phyloP scores from a whole-genome alignment of 1,284 basidiomycete species.

The Ustilago crameri region DNA sequence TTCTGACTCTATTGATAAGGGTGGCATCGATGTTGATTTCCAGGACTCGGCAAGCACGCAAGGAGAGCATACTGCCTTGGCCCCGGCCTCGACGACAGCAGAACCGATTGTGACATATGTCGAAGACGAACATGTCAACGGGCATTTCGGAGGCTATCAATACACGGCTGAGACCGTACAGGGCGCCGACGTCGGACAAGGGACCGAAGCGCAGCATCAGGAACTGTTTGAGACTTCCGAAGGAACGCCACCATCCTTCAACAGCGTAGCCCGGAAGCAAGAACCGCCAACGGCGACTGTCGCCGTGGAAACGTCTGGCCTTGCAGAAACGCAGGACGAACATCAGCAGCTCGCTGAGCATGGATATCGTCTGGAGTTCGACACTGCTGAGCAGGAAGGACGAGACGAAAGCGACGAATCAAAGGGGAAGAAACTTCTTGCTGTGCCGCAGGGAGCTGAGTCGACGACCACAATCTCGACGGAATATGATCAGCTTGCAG shows the following conservation, averaged over 20 bases:
- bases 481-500: constrained; percentile 17
- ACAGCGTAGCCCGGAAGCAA: neutral
- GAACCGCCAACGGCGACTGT: neutral
- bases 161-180: neutral
- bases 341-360: neutral
- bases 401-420: constrained; percentile 20
- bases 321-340: neutral
- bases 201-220: neutral
- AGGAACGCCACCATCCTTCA: neutral
- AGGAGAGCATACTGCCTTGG: neutral
- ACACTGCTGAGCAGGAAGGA: neutral
- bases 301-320: neutral
- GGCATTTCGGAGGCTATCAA: neutral
- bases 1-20: constrained; percentile 14
- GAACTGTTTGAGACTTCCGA: neutral
- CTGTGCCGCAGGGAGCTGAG: neutral
- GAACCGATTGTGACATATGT: constrained; percentile 1
- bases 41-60: constrained; percentile 12
- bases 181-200: neutral
- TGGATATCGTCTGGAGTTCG: neutral
- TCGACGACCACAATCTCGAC: neutral
- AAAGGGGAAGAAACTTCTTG: neutral
- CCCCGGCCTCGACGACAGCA: neutral
- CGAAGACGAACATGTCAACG: constrained; percentile 1
- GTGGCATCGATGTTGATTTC: constrained; percentile 31